phyloP scores from a whole-genome alignment of 2,329 filamentous ascomycete species.

The Fonsecaea pedrosoi region DNA sequence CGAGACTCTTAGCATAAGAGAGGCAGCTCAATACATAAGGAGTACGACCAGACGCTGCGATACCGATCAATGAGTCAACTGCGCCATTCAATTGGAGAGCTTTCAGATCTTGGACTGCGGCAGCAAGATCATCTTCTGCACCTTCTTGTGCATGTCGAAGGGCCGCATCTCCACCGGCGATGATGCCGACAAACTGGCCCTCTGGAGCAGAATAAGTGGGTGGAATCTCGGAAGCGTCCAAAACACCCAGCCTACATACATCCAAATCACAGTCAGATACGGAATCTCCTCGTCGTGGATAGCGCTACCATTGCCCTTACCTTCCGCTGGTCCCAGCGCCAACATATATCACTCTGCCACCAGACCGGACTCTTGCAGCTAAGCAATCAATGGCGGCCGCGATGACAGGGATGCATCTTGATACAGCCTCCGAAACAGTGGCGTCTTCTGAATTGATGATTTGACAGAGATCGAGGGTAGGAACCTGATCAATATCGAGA shows the following conservation, averaged over 20 bases:
- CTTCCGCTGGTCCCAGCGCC: conserved; percentile 55
- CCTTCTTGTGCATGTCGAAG: conserved; percentile 52
- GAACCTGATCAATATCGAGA: conserved; percentile 47
- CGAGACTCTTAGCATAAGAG: conserved; percentile 46
- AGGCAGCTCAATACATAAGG: conserved; percentile 52
- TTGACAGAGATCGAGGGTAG: conserved; percentile 49
- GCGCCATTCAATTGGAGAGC: conserved; percentile 42
- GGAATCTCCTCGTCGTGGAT: background rate
- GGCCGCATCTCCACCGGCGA: conserved; percentile 52
- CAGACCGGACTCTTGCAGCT: conserved; percentile 43
- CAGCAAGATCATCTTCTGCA: conserved; percentile 49
- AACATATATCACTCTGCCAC: conserved; percentile 50
- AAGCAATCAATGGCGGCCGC: conserved; percentile 47
- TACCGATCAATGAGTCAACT: conserved; percentile 51
- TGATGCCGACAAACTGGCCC: conserved; percentile 51
- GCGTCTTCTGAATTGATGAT: conserved; percentile 50
- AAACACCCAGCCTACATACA: conserved; percentile 46
- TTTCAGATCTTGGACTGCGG: conserved; percentile 45
- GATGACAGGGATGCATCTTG: conserved; percentile 45
- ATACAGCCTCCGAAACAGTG: conserved; percentile 44
- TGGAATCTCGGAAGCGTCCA: conserved; percentile 54
- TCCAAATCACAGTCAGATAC: background rate
- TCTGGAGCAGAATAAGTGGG: conserved; percentile 51
- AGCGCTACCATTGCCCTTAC: conserved; percentile 34
- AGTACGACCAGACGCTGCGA: conserved; percentile 53